These are phyloP conservation scores for Pseudozyma hubeiensis DNA, from an alignment of 1,284 basidiomycete species.

Conservation along the genomic window DNA sequence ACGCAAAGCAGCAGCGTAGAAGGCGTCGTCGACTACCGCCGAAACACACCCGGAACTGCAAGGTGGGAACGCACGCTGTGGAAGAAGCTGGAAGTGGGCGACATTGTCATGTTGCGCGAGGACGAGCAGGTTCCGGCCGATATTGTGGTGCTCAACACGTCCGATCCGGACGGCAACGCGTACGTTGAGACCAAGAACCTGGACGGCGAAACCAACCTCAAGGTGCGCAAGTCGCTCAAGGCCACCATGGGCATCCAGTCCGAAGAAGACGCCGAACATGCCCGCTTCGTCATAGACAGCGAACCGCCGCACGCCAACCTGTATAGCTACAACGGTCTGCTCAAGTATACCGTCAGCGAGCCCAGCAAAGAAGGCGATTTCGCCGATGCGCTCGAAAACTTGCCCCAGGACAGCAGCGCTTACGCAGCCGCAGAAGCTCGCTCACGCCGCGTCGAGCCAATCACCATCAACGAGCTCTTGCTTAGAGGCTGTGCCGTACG, in stretches of 20 bases:
- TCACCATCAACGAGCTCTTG: constrained; percentile 91
- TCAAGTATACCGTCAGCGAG: constrained; percentile 74
- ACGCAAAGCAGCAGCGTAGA: constrained; percentile 24
- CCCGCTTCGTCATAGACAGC: constrained; percentile 86
- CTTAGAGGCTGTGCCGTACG: constrained; percentile 91
- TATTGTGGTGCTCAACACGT: constrained; percentile 83
- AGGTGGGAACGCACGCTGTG: constrained; percentile 95
- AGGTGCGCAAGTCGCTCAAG: constrained; percentile 81
- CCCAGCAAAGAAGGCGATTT: constrained; percentile 42
- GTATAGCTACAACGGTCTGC: constrained; percentile 87
- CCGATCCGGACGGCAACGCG: constrained; percentile 70
- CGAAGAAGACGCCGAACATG: constrained; percentile 90
- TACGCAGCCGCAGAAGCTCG: constrained; percentile 54
- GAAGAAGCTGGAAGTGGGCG: constrained; percentile 99
- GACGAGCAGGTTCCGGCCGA: constrained; percentile 97
- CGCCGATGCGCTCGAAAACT: constrained; percentile 26
- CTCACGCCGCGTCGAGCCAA: constrained; percentile 69
- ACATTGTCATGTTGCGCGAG: constrained; percentile 87
- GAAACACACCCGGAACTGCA: constrained; percentile 78
- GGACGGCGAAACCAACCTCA: constrained; percentile 97
- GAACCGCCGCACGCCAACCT: constrained; percentile 94
- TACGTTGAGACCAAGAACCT: constrained; percentile 81
- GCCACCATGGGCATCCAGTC: constrained; percentile 81
- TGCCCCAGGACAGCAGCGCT: constrained; percentile 49
- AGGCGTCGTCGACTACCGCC: constrained; percentile 77